phyloP scores from a whole-genome alignment of 2,329 filamentous ascomycete genomes.

The Colletotrichum shisoi region DNA sequence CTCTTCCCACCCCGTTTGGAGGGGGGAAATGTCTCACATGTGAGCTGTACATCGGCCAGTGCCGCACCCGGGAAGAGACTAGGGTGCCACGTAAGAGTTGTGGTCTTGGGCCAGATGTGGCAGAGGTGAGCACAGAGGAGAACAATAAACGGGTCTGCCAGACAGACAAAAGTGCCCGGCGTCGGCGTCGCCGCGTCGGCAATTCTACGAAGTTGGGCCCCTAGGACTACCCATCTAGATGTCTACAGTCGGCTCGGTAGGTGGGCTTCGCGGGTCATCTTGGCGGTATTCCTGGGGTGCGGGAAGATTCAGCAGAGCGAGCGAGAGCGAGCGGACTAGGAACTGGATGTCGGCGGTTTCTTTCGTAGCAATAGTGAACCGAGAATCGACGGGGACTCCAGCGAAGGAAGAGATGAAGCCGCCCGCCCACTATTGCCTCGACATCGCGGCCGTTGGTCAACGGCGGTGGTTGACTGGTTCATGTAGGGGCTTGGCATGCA shows the following conservation, averaged over 20 bases:
- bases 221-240: not conserved
- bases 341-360: too few species aligned
- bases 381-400: not conserved
- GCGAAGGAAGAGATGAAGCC: too few species aligned
- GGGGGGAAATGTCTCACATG: constrained; percentile 1
- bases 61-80: not conserved
- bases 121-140: not conserved
- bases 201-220: not conserved
- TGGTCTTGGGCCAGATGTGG: not conserved
- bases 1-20: too few species aligned
- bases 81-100: constrained; percentile 12
- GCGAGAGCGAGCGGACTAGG: too few species aligned
- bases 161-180: constrained; percentile 6
- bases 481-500: constrained; percentile 32
- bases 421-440: not conserved
- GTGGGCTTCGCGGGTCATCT: not conserved
- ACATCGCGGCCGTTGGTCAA: not conserved
- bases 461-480: not conserved
- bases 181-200: constrained; percentile 1
- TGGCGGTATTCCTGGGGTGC: not conserved
- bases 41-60: not conserved
- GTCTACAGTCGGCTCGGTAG: not conserved
- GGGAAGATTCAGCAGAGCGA: too few species aligned
- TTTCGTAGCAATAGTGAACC: too few species aligned
- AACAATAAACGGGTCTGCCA: too few species aligned